A percentile compares a stretch with the other conserved stretches of the same genome.
Conservation (phyloP, 2,329 filamentous ascomycete species). For the Calonectria montana region DNA sequence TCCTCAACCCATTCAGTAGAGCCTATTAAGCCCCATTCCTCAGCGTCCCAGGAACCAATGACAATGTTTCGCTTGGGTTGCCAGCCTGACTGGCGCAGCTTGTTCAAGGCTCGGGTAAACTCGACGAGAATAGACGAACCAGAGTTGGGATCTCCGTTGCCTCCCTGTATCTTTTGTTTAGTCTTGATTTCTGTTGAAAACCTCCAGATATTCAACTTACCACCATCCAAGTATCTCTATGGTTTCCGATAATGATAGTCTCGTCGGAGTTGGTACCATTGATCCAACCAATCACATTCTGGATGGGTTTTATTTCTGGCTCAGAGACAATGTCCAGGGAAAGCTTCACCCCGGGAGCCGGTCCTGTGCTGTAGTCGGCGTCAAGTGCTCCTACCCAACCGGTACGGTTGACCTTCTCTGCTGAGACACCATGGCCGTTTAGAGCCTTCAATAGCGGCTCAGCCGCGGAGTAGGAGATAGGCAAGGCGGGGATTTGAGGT, state of each 20-base stretch:
- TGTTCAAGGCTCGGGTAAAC: constrained; percentile 77
- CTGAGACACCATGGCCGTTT: constrained; percentile 79
- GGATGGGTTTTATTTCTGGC: constrained; percentile 74
- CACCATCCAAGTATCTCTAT: constrained; percentile 67
- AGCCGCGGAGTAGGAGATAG: constrained; percentile 82
- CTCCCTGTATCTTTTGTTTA: constrained; percentile 58
- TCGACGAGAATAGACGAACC: constrained; percentile 83
- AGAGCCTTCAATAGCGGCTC: constrained; percentile 81
- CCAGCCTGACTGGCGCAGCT: constrained; percentile 79
- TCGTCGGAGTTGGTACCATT: constrained; percentile 82
- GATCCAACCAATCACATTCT: constrained; percentile 84
- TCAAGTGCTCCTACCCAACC: constrained; percentile 67
- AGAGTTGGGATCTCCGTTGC: constrained; percentile 85
- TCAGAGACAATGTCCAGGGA: constrained; percentile 76
- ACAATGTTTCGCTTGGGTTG: constrained; percentile 79
- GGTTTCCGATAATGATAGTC: constrained; percentile 80
- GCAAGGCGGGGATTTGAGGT: constrained; percentile 82
- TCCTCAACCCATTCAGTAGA: constrained; percentile 92
- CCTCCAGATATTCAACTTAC: constrained; percentile 23
- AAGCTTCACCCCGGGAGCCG: constrained; percentile 67
- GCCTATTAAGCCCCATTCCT: constrained; percentile 84
- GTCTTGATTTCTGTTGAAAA: not conserved
- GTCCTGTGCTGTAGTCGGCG: constrained; percentile 56
- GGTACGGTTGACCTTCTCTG: constrained; percentile 70
- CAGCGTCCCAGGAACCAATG: constrained; percentile 77